These are phyloP conservation scores for Beauveria pseudobassiana DNA, from an alignment of 2,329 filamentous ascomycete species.

Conservation along the genomic window DNA sequence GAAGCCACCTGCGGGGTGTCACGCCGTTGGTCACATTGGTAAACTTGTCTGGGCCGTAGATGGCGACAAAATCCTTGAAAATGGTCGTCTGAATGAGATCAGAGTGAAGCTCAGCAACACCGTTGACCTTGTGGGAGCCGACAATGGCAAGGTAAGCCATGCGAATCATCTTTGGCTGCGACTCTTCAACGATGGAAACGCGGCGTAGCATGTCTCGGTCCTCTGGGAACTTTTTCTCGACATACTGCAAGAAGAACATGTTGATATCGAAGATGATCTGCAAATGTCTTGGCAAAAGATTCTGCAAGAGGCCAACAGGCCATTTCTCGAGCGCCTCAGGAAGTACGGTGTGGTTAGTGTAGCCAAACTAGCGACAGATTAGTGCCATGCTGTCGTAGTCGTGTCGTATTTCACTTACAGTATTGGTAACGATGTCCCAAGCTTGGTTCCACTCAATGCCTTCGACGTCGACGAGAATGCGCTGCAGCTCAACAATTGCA, in stretches of 20 bases:
- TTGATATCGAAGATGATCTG: conserved; percentile 99
- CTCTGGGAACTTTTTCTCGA: conserved; percentile 85
- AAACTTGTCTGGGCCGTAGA: conserved; percentile 96
- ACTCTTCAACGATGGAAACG: conserved; percentile 98
- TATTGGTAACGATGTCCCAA: conserved; percentile 71
- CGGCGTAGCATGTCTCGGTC: conserved; percentile 77
- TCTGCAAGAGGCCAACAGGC: conserved; percentile 87
- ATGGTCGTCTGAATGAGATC: conserved; percentile 99
- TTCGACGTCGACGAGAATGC: conserved; percentile 83
- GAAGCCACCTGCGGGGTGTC: conserved; percentile 90
- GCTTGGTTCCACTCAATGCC: conserved; percentile 89
- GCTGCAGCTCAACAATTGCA: conserved; percentile 90
- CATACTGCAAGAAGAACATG: conserved; percentile 79
- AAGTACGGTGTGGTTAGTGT: conserved; percentile 97
- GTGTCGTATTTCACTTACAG: conserved; percentile 38
- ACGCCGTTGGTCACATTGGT: conserved; percentile 98
- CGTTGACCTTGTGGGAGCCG: conserved; percentile 98
- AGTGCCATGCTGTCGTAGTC: neutral
- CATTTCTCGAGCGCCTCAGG: conserved; percentile 97
- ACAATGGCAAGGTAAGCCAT: conserved; percentile 96
- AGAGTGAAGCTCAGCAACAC: conserved; percentile 94
- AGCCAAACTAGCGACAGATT: conserved; percentile 59
- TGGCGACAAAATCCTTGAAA: conserved; percentile 95
- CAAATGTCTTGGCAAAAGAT: conserved; percentile 86
- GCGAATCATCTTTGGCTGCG: conserved; percentile 92